A percentile compares a stretch with the other conserved stretches of the same genome.
Evolutionary conservation across 345 rosid species (phyloP).

Genomic region (Gossypioides kirkii): DNA sequence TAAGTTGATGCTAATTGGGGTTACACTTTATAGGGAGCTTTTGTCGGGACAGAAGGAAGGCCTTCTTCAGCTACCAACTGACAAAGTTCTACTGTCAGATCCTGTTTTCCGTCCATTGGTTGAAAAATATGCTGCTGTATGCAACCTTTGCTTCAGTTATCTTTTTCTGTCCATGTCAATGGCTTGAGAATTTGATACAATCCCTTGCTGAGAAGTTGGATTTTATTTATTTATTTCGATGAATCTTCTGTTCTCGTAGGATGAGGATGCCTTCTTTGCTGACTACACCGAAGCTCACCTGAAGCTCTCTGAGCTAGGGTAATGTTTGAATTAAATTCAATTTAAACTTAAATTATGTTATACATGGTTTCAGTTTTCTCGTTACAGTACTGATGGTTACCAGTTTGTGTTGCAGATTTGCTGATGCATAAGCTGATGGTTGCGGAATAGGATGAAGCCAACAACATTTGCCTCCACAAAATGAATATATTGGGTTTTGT

Average conservation of each 20-base stretch:
- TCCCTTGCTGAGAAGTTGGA: not conserved
- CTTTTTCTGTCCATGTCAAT: not conserved
- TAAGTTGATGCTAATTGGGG: not conserved
- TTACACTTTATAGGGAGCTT: conserved; percentile 51
- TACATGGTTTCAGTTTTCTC: not conserved
- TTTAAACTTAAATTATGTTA: too few species aligned
- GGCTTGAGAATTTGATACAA: not conserved
- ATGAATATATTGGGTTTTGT: not conserved
- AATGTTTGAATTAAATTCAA: not conserved
- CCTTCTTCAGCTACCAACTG: conserved; percentile 70
- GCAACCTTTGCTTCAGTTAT: conserved; percentile 8
- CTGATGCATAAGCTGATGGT: conserved; percentile 35
- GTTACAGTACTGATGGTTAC: not conserved
- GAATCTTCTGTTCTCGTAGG: conserved; percentile 34
- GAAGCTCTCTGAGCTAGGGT: conserved; percentile 98
- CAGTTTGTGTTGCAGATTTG: conserved; percentile 40
- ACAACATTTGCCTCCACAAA: not conserved
- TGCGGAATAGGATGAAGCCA: conserved; percentile 1
- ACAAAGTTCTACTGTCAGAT: conserved; percentile 76
- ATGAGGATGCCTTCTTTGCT: conserved; percentile 85
- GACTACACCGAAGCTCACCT: conserved; percentile 79
- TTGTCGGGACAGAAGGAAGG: conserved; percentile 82
- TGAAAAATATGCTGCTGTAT: conserved; percentile 83
- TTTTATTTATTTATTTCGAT: not conserved
- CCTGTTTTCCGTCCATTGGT: conserved; percentile 85